Conservation (phyloP, 768 basidiomycete species). For the Candolleomyces eurysporus region DNA sequence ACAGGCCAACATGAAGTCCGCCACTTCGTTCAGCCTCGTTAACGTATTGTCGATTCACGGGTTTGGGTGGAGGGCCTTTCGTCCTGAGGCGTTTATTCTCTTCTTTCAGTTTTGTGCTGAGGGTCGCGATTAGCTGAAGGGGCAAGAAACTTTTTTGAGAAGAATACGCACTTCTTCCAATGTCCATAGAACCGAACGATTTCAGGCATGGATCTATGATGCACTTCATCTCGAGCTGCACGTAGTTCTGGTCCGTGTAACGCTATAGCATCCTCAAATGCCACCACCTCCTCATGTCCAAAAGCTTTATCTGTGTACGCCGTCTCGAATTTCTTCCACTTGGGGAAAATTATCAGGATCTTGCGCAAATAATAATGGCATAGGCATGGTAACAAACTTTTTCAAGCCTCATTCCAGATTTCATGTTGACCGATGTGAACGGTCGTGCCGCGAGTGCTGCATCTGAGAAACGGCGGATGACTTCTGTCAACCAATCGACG, state of each 20-base stretch:
- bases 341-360: slow-evolving; percentile 4
- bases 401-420: slow-evolving; percentile 50
- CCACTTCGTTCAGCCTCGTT: slow-evolving; percentile 36
- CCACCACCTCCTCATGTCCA: slow-evolving; percentile 63
- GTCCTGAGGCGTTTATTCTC: slow-evolving; percentile 55
- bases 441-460: slow-evolving; percentile 58
- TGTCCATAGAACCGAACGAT: slow-evolving; percentile 82
- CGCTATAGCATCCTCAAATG: slow-evolving; percentile 74
- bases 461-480: slow-evolving; percentile 67
- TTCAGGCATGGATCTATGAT: slow-evolving; percentile 66
- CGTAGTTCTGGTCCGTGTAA: slow-evolving; percentile 80
- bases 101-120: slow-evolving; percentile 65
- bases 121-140: slow-evolving; percentile 7
- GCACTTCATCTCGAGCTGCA: slow-evolving; percentile 71
- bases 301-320: slow-evolving; percentile 70
- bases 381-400: slow-evolving; percentile 47
- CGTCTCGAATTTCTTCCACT: slow-evolving; percentile 76
- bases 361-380: not conserved
- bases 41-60: slow-evolving; percentile 35
- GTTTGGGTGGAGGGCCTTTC: slow-evolving; percentile 33
- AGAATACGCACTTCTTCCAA: slow-evolving; percentile 72
- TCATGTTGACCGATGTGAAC: slow-evolving; percentile 64
- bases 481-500: slow-evolving; percentile 85
- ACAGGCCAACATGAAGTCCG: slow-evolving; percentile 48
- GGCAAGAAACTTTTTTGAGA: not conserved